Base-by-base conservation (phyloP, 495 filamentous ascomycete species). In the Neurospora intermedia region DNA sequence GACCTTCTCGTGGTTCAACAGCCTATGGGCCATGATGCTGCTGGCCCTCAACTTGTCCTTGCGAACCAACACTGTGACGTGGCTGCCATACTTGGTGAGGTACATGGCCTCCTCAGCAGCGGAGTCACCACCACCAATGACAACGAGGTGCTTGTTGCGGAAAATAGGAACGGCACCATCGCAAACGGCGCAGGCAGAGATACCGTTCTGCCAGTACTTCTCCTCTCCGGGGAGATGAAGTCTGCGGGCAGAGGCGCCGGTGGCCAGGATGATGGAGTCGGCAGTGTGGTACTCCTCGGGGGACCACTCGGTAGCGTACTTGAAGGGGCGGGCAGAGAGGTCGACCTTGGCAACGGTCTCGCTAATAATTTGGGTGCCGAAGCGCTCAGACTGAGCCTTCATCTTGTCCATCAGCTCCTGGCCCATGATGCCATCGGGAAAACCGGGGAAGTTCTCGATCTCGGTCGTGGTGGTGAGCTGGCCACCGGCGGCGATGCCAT, bases 401-500 rank as follows among this genome's bases (percentile, higher is more conserved):
- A 99, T 98, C 75, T 89, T 87, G 74, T 97, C 96, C 96, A 99
- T 99, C 73, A 99, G 84, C 79, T 92, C 89, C 69, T 86, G 77
- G 46, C 96, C 96, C 80, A 92, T 91, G 78, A 98, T 93, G 73
- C 92, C 93, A 69, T 91, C 87, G 73, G 92, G 92, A 85, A 97
- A 99, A 43, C 96, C 96, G 70, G 96, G 96, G 84, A 90, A 99
- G 85, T 99, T 99, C 87, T 99, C 96, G 71, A 99, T 90, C 74
- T 99, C 96, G 78, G 97, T 98, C 73, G 96, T 99, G 45, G 96
- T 99, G 35, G 96, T 99, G 72, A 99, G 85, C 85, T 99, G 96
- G 42, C 96, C 96, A 77, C 96, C 96, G 69, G 96, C 91, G 7
- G 96, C 96, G 81, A 96, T 96, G 77, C 96, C 96, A 78, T 97